Conservation (phyloP, 2,329 filamentous ascomycete species). For the Arthroderma sp. region DNA sequence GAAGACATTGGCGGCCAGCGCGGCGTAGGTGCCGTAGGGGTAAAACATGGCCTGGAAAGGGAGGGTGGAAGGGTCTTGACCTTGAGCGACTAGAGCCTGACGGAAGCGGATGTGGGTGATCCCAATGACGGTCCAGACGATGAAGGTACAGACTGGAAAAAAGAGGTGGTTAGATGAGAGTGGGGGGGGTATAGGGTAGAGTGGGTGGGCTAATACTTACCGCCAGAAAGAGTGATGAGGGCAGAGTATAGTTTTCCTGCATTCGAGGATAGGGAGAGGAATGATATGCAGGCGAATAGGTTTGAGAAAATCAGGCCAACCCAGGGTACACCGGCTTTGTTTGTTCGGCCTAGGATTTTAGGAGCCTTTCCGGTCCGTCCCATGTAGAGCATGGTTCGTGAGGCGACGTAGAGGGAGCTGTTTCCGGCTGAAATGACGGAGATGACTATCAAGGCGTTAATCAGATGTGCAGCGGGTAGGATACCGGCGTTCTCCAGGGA, state of each 20-base stretch:
- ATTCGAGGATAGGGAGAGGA: constrained; percentile 19
- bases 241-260: constrained; percentile 21
- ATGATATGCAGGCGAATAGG: constrained; percentile 42
- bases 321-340: constrained; percentile 48
- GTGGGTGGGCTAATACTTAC: constrained; percentile 10
- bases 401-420: constrained; percentile 64
- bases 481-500: constrained; percentile 63
- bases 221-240: constrained; percentile 23
- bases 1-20: constrained; percentile 35
- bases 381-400: constrained; percentile 63
- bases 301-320: constrained; percentile 57
- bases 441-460: constrained; percentile 64
- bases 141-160: constrained; percentile 24
- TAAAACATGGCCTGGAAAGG: constrained; percentile 39
- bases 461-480: constrained; percentile 58
- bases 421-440: constrained; percentile 62
- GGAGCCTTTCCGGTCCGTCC: constrained; percentile 61
- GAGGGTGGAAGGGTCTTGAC: constrained; percentile 26
- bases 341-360: constrained; percentile 53
- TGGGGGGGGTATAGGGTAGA: neutral
- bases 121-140: constrained; percentile 29
- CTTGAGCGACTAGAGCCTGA: constrained; percentile 24
- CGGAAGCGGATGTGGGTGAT: constrained; percentile 32
- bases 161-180: constrained; percentile 1
- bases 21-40: constrained; percentile 38